These are phyloP conservation scores for Collariella sp. DNA, from an alignment of 495 filamentous ascomycete genomes.

Conservation along the genomic window DNA sequence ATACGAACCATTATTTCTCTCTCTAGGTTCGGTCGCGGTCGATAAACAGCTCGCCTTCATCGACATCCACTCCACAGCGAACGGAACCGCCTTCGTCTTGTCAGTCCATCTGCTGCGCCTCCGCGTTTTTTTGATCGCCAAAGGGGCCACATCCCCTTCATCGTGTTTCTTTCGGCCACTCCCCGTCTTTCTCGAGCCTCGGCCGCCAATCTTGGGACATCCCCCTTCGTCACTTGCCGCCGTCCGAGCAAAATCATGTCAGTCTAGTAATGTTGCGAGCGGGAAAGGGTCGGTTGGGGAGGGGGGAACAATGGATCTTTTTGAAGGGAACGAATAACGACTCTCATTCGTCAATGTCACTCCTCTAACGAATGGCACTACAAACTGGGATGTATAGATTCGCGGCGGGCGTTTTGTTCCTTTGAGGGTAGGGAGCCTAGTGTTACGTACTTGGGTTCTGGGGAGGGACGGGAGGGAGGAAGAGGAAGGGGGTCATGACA, in stretches of 20 bases:
- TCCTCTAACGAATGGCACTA: slow-evolving; percentile 13
- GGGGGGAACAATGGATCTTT: slow-evolving; percentile 26
- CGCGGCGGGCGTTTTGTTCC: slow-evolving; percentile 6
- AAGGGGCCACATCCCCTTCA: slow-evolving; percentile 7
- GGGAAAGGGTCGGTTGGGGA: slow-evolving; percentile 16
- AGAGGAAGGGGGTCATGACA: too few relatives aligned
- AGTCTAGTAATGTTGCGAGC: slow-evolving; percentile 20
- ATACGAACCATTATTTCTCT: slow-evolving; percentile 70
- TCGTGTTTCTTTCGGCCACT: slow-evolving; percentile 19
- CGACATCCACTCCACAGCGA: slow-evolving; percentile 13
- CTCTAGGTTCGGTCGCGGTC: slow-evolving; percentile 88
- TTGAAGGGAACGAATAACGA: slow-evolving; percentile 28
- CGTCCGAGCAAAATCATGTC: slow-evolving; percentile 21
- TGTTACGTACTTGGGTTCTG: background rate
- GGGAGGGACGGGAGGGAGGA: background rate
- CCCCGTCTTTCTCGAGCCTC: slow-evolving; percentile 10
- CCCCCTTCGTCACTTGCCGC: slow-evolving; percentile 12
- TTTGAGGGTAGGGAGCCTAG: background rate
- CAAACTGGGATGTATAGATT: slow-evolving; percentile 25
- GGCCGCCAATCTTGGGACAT: slow-evolving; percentile 1
- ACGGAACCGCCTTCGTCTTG: slow-evolving; percentile 10
- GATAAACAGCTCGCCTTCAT: slow-evolving; percentile 49
- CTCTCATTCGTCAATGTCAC: slow-evolving; percentile 24
- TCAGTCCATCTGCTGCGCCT: slow-evolving; percentile 21
- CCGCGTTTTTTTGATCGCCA: slow-evolving; percentile 18